Evolutionary conservation across 257 asterid species (phyloP).

Genomic region (Solanum sejunctum): DNA sequence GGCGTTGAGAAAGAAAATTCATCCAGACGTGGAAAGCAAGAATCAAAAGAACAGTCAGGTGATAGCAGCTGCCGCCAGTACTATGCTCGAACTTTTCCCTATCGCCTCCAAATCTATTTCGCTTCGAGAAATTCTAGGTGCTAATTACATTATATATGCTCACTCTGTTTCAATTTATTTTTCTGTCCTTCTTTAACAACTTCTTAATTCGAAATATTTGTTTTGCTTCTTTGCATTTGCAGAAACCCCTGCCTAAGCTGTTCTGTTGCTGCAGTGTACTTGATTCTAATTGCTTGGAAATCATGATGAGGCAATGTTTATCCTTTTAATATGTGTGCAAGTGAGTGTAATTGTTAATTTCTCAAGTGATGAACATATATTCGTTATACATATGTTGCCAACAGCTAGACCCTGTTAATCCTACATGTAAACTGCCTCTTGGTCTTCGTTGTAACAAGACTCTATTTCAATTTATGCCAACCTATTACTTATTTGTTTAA

Average conservation of each 20-base stretch:
- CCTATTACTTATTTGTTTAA: not conserved
- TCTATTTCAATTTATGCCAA: not conserved
- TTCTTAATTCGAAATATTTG: not conserved
- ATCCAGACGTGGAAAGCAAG: slow-evolving; percentile 34
- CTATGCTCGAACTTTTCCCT: not conserved
- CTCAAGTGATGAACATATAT: not conserved
- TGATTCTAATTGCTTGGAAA: not conserved
- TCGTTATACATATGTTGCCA: not conserved
- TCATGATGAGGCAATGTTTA: not conserved
- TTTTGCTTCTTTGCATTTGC: not conserved
- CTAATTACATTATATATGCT: not conserved
- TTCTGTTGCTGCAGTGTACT: not conserved
- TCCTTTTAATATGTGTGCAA: not conserved
- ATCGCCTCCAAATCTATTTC: slow-evolving; percentile 15
- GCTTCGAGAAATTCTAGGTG: not conserved
- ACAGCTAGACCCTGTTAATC: not conserved
- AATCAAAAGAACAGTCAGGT: not conserved
- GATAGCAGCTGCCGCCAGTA: not conserved
- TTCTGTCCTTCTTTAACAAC: too few relatives aligned
- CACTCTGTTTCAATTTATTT: not conserved
- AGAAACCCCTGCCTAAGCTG: not conserved
- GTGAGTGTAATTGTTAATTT: not conserved
- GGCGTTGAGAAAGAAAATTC: slow-evolving; percentile 60
- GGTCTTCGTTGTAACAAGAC: not conserved
- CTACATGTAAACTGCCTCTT: not conserved